Percentiles rank a stretch among this genome's conserved stretches.
These are phyloP conservation scores for Breynia disticha DNA, from an alignment of 441 rosid species.

Conservation along the genomic window DNA sequence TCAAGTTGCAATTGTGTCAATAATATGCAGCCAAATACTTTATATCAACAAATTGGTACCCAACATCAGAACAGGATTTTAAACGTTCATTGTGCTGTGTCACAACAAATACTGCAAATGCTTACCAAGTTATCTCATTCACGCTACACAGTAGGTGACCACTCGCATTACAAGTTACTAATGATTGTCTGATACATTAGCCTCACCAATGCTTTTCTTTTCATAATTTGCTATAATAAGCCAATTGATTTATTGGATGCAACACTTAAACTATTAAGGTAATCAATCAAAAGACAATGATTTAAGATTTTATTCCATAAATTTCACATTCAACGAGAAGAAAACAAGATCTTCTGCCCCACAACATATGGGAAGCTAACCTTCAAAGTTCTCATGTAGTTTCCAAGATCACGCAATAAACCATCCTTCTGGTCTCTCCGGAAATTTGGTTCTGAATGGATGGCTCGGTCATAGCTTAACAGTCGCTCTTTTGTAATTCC, in stretches of 20 bases:
- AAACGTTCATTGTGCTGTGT: not conserved
- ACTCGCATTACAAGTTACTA: too few species aligned
- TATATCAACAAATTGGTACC: conserved; percentile 11
- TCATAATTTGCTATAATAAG: conserved; percentile 1
- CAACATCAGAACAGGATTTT: conserved; percentile 1
- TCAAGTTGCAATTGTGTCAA: conserved; percentile 13
- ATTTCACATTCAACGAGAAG: not conserved
- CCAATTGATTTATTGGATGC: not conserved
- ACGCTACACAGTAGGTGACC: too few species aligned
- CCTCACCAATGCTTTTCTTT: too few species aligned
- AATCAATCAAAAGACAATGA: conserved; percentile 2
- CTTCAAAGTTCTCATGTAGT: conserved; percentile 95
- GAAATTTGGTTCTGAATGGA: conserved; percentile 82
- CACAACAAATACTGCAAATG: conserved; percentile 1
- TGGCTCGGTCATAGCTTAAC: conserved; percentile 94
- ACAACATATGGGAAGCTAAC: conserved; percentile 29
- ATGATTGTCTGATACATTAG: too few species aligned
- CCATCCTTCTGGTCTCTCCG: conserved; percentile 76
- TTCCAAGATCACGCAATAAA: conserved; percentile 85
- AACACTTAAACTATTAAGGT: conserved; percentile 6
- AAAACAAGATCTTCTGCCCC: conserved; percentile 8
- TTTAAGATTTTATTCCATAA: not conserved
- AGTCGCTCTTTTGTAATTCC: conserved; percentile 92
- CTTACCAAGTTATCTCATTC: too few species aligned
- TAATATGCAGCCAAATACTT: conserved; percentile 7